phyloP scores from a whole-genome alignment of 768 basidiomycete genomes.

The Pleurotus citrinopileatus region DNA sequence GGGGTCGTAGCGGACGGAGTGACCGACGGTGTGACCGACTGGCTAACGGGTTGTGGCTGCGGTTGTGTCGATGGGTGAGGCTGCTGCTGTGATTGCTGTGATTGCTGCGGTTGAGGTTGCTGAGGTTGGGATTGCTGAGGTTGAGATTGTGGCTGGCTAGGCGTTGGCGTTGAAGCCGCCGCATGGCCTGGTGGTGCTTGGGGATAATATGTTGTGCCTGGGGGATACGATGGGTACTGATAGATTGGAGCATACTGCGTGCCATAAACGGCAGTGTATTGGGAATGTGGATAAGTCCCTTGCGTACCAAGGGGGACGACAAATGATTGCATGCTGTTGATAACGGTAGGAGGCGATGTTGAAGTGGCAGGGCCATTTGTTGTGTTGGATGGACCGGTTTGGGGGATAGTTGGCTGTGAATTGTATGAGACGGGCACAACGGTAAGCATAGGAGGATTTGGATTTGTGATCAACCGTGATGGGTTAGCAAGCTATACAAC shows the following conservation, averaged over 20 bases:
- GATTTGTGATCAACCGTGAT: slow-evolving; percentile 60
- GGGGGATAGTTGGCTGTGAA: slow-evolving; percentile 18
- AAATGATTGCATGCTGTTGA: slow-evolving; percentile 71
- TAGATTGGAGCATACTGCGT: slow-evolving; percentile 14
- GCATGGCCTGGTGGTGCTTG: slow-evolving; percentile 2
- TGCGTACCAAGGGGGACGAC: slow-evolving; percentile 63
- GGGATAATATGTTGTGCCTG: not conserved
- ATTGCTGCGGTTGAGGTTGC: slow-evolving; percentile 12
- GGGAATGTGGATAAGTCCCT: slow-evolving; percentile 40
- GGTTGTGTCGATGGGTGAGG: slow-evolving; percentile 18
- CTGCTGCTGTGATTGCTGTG: slow-evolving; percentile 19
- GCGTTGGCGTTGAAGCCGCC: slow-evolving; percentile 16
- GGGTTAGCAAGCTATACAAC: slow-evolving; percentile 66
- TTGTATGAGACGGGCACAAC: slow-evolving; percentile 42
- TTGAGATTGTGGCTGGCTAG: slow-evolving; percentile 18
- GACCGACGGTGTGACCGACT: slow-evolving; percentile 20
- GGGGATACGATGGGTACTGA: slow-evolving; percentile 12
- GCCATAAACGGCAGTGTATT: slow-evolving; percentile 40
- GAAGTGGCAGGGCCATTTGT: slow-evolving; percentile 25
- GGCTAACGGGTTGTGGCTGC: slow-evolving; percentile 19
- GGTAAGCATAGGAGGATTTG: slow-evolving; percentile 60
- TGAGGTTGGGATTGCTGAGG: slow-evolving; percentile 4
- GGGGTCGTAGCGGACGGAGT: slow-evolving; percentile 22
- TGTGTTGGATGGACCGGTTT: slow-evolving; percentile 23
- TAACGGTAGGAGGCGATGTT: slow-evolving; percentile 41